A percentile compares a stretch with the other conserved stretches of the same genome.
These are phyloP conservation scores for Trichoderma brevicompactum DNA, from an alignment of 2,329 filamentous ascomycete species.

Conservation along the genomic window DNA sequence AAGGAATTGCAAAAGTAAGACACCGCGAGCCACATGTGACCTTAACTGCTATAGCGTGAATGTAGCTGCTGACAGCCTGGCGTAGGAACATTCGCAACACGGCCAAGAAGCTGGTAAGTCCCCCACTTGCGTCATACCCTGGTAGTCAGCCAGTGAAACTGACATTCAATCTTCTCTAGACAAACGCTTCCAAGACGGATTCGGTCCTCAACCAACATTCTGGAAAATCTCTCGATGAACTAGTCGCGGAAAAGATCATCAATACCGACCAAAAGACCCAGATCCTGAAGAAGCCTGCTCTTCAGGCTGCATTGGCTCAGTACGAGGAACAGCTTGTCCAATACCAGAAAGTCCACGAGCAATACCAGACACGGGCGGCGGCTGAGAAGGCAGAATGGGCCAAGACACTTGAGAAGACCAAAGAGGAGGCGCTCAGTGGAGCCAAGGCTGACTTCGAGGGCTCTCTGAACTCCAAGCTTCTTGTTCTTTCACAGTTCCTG, in stretches of 20 bases:
- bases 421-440: constrained; percentile 57
- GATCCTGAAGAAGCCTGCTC: constrained; percentile 74
- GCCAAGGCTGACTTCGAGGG: constrained; percentile 56
- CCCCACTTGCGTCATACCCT: constrained; percentile 16
- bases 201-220: constrained; percentile 69
- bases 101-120: constrained; percentile 88
- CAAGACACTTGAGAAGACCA: constrained; percentile 61
- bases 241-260: constrained; percentile 73
- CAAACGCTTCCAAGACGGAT: constrained; percentile 74
- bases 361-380: constrained; percentile 66
- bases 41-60: neutral
- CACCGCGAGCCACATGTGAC: neutral
- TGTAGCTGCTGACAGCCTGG: constrained; percentile 32
- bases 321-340: constrained; percentile 74
- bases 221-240: constrained; percentile 71
- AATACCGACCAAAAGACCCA: constrained; percentile 80
- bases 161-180: constrained; percentile 47
- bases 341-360: constrained; percentile 75
- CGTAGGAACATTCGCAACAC: constrained; percentile 84
- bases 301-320: constrained; percentile 70
- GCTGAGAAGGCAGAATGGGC: constrained; percentile 64
- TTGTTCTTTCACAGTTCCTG: constrained; percentile 78
- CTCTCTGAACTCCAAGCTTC: constrained; percentile 65
- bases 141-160: constrained; percentile 1
- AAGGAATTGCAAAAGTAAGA: constrained; percentile 88